Base-by-base conservation (phyloP, 2,329 filamentous ascomycete genomes). In the Exophiala xenobiotica region DNA sequence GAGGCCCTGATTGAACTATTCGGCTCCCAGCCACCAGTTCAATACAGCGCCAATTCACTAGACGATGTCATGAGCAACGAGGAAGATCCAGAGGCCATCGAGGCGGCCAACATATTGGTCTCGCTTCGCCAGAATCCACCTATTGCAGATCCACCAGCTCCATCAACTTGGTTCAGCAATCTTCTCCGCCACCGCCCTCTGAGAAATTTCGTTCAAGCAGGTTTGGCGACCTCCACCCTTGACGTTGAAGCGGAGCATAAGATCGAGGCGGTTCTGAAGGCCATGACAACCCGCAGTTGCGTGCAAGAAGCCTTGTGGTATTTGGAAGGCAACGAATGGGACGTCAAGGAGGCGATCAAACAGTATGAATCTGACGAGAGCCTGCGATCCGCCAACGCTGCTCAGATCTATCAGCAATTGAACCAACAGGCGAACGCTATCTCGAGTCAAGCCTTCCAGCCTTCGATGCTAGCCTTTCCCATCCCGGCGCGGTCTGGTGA, bases 291-390 rank as follows among this genome's bases (percentile, higher is more conserved):
- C 3, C 3, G 49, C 14, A 26, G 27, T 3, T 40, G 41, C 18
- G 31, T 51, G 16, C 49, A 48, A 39, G 50, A 53, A 14, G 50
- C 50, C 4, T 14, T 41, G 14, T 53, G 50, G 50, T 53, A 53
- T 29, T 37, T 53, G 3, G 50, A 53, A 7, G 29, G 42, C 5
- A 42, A 24, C 19, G 38, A 40, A 3, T 53, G 50, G 50, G 37
- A 53, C 20, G 38, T 47, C 3, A 5, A 46, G 12, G 14, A n/a
- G 4, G 50, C 50, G 20, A 46, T 53, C 16, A 8, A 20, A 4
- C 44, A 48, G n/a, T 48, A 53, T 38, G 20, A 35, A n/a, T 8
- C 40, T 3, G 50, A 53, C 16, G 45, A 47, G 27, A n/a, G 12
- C 6, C 8, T 9, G 3, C 42, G 49, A 29, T 12, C 24, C 9